phyloP scores from a whole-genome alignment of 2,329 filamentous ascomycete species.

The Phialophora chinensis region DNA sequence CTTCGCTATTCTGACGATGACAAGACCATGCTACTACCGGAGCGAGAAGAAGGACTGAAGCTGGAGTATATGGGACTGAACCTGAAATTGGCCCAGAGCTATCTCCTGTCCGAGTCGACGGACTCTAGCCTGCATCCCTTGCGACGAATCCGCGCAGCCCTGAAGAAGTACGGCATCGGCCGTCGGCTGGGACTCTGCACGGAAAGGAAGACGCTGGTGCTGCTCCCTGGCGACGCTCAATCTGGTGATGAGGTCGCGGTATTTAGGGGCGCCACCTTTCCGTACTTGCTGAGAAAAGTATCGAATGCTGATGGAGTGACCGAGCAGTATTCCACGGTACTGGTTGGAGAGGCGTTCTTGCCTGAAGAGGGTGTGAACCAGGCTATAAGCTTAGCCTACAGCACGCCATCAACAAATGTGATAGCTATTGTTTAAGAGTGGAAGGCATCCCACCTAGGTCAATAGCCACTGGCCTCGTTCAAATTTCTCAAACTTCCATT shows the following conservation, averaged over 20 bases:
- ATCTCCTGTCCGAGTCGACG: constrained; percentile 8
- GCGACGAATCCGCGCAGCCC: constrained; percentile 14
- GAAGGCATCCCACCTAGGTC: neutral
- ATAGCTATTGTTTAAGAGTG: constrained; percentile 11
- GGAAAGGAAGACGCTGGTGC: constrained; percentile 1
- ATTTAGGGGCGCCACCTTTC: constrained; percentile 17
- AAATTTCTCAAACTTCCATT: too few species aligned
- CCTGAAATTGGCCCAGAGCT: constrained; percentile 18
- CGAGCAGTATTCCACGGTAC: neutral
- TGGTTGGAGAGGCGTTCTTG: constrained; percentile 16
- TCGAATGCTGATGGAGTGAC: neutral
- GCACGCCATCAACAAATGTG: neutral
- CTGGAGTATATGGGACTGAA: constrained; percentile 22
- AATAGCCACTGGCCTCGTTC: too few species aligned
- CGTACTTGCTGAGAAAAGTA: constrained; percentile 15
- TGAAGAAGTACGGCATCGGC: constrained; percentile 15
- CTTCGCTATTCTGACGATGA: constrained; percentile 11
- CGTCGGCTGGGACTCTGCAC: constrained; percentile 10
- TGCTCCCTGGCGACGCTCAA: constrained; percentile 11
- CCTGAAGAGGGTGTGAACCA: constrained; percentile 4
- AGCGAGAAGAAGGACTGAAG: constrained; percentile 19
- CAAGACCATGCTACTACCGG: constrained; percentile 14
- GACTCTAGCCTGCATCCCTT: constrained; percentile 8
- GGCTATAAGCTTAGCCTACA: neutral
- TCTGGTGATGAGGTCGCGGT: constrained; percentile 12